Evolutionary conservation across 2,329 filamentous ascomycete species (phyloP), one percentile per base, ranked within the genome.

Genomic region (Penicillium occitanis): DNA sequence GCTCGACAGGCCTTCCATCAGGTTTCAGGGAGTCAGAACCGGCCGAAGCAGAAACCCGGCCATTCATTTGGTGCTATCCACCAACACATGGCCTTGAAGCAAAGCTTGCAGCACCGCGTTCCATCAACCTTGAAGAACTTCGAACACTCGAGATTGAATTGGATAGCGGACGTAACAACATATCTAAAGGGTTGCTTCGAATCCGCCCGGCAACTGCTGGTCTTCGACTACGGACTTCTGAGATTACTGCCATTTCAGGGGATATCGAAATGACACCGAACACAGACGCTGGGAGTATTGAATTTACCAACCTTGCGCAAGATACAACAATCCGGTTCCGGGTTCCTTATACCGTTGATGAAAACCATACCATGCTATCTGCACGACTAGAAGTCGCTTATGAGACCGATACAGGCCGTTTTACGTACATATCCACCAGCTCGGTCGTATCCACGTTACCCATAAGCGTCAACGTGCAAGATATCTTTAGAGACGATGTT

Each of bases 381-480:
- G 83, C 94, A 64, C 90, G 88, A 68, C 79, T 94, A n/a, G 93
- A 97, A 69, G 83, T 93, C 10, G 83, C 82, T 0, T 96, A 95
- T 73, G 85, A 85, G 1, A 93, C 91, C 0, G 82, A 87, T 0
- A 80, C 86, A 2, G 90, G 89, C 2, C 82, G 81, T 7, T 91
- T 92, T 69, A 82, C 84, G 63, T 90, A 89, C 74, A 85, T 87
- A 17, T 86, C 85, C 17, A 83, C 84, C 7, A 85, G 86, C 22
- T 86, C 84, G 3, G 83, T 96, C 22, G 85, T 89, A 2, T 90
- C 95, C 1, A 86, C 90, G 0, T 82, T 99, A 4, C 91, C 92
- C 0, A 84, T 99, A 3, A 93, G 94, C 2, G 95, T 99, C 68
- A 98, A 98, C 70, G 95, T 99, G 5, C 93, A 98, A 73, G 95